Base-by-base conservation (phyloP, 495 filamentous ascomycete genomes). In the Hypomontagnella submonticulosa region DNA sequence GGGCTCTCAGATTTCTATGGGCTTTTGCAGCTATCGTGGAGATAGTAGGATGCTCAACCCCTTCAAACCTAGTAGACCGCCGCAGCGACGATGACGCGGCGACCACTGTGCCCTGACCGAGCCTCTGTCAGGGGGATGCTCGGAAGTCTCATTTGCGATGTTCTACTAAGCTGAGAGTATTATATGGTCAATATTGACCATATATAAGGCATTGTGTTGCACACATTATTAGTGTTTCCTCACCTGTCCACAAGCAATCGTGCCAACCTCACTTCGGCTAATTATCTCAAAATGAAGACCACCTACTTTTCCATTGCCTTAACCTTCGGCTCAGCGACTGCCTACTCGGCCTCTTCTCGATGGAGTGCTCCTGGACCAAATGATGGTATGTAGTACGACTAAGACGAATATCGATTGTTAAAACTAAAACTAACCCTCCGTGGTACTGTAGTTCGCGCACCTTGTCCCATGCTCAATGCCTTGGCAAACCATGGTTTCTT, bases 401-500 rank as follows among this genome's bases (percentile, higher is more conserved):
- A 48, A 44, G 41, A 13, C 49, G 58, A 57, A 63, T 23, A 62
- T 44, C 36, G 52, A 49, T 51, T 55, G 13, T 40, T 52, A 36
- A 49, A 49, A 40, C 55, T n/a, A n/a, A n/a, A n/a, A 56, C 68
- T 65, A 38, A 65, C 34, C 0, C 7, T 61, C 5, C 18, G n/a
- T n/a, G n/a, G n/a, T n/a, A 12, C 7, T 20, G 40, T 40, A 75
- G 71, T 72, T 34, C 77, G 77, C 6, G 71, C 55, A 12, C 75
- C 76, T 8, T 79, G 77, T 51, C 77, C 77, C 4, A 76, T 79
- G 74, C 73, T 79, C 4, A 79, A 79, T 56, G 65, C 70, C 4
- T 67, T 79, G 37, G 67, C 77, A 4, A 79, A 79, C 48, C 75
- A 79, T 57, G 73, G 73, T 36, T 77, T 70, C 47, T 46, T 79